Percentiles rank a stretch among this genome's conserved stretches.
phyloP scores from a whole-genome alignment of 169 alveolate species.

The Plasmodium vinckei region DNA sequence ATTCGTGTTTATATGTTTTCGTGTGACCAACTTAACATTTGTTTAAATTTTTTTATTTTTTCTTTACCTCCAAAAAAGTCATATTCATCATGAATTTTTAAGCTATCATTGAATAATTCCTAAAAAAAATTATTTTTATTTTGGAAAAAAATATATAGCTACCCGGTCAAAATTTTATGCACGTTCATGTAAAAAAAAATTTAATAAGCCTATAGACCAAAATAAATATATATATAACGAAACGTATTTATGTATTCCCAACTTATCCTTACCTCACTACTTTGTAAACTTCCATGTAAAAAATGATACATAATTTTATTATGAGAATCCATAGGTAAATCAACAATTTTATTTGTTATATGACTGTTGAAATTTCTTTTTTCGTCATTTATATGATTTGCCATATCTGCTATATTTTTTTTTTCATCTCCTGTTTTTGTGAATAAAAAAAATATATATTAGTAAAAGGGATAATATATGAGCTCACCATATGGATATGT shows the following conservation, averaged over 20 bases:
- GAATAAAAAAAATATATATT: neutral
- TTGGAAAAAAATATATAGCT: neutral
- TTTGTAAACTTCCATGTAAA: constrained; percentile 45
- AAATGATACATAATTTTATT: constrained; percentile 42
- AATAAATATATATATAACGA: neutral
- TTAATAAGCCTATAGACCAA: neutral
- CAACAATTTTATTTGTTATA: constrained; percentile 28
- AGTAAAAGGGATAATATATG: neutral
- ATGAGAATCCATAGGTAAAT: constrained; percentile 34
- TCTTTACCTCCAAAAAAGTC: constrained; percentile 47
- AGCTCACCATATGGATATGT: neutral
- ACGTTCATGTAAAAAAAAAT: neutral
- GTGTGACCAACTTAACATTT: neutral
- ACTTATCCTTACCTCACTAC: constrained; percentile 9
- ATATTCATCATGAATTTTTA: constrained; percentile 8
- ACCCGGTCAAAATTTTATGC: neutral
- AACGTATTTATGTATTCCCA: neutral
- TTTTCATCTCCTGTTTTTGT: constrained; percentile 25
- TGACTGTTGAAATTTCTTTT: constrained; percentile 40
- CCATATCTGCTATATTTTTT: constrained; percentile 22
- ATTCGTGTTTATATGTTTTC: neutral
- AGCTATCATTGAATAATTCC: neutral
- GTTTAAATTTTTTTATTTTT: constrained; percentile 4
- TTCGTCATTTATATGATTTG: constrained; percentile 53
- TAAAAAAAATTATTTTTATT: neutral